Base-by-base conservation (phyloP, 2,329 filamentous ascomycete species). In the Aspergillus glaucus region DNA sequence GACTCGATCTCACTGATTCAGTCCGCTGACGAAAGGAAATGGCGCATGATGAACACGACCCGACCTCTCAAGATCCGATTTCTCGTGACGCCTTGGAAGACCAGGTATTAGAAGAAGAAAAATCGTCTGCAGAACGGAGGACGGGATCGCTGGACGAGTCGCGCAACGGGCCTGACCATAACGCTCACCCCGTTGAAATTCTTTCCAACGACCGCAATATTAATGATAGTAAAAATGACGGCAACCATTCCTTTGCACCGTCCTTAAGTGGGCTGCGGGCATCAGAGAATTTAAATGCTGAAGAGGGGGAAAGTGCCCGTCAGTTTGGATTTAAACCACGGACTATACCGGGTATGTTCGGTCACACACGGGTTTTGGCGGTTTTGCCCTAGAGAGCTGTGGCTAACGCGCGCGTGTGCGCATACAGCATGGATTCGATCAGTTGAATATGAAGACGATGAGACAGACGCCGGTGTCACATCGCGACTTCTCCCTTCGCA, bases 401-500 rank as follows among this genome's bases (percentile, higher is more conserved):
- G 4, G 17, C 37, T 40, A 21, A 40, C 17, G 19, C 17, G 15
- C 26, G 17, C 19, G 9, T 40, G 15, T 44, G 26, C 12, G 9
- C 30, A 22, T 46, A 19, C 54, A 73, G 71, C 66, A 41, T 76
- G 73, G 73, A 68, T 76, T 36, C 64, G 63, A 37, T 72, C 71
- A 19, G 63, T 71, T 17, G 67, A 71, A 42, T 49, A 57, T 43
- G 43, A 50, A n/a, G 68, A 68, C 19, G 64, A 68, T 32, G 71
- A 67, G 34, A 55, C 65, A 21, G 65, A 70, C 36, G 58, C 68
- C 36, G 52, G 58, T 40, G 60, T 55, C 41, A 62, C 65, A 36
- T 64, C 65, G 36, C 59, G 55, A 12, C 56, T 71, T 14, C 61
- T 73, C 8, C 69, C 69, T 43, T 55, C 64, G 22, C 62, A 68